phyloP scores from a whole-genome alignment of 805 yeast genomes.

The Myxozyma melibiosi region DNA sequence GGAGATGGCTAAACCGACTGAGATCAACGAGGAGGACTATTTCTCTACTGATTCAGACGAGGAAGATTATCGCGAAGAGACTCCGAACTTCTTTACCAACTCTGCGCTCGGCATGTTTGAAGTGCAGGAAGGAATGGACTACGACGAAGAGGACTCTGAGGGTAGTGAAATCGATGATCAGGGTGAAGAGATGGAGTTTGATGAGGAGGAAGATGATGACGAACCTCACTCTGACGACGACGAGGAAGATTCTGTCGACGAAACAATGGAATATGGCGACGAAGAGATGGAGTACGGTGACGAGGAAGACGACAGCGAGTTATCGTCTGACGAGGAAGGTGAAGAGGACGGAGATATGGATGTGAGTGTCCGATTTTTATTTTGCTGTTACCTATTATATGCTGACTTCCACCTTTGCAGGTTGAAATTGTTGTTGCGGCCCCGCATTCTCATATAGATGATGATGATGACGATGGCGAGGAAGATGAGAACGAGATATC shows the following conservation, averaged over 20 bases:
- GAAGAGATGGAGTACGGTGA: constrained; percentile 35
- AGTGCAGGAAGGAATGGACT: constrained; percentile 68
- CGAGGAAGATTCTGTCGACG: constrained; percentile 40
- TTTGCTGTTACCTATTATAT: background rate
- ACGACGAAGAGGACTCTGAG: constrained; percentile 54
- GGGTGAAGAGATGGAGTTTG: constrained; percentile 48
- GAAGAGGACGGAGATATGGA: constrained; percentile 37
- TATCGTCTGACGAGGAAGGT: constrained; percentile 35
- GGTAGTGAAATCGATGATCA: constrained; percentile 50
- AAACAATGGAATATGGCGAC: constrained; percentile 34
- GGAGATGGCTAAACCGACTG: constrained; percentile 40
- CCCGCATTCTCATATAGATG: constrained; percentile 43
- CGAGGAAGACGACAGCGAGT: constrained; percentile 29
- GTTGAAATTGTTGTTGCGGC: constrained; percentile 33
- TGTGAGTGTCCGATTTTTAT: constrained; percentile 25
- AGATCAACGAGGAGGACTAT: constrained; percentile 55
- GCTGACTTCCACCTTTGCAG: constrained; percentile 2
- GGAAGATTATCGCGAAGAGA: constrained; percentile 55
- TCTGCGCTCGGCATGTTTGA: constrained; percentile 96
- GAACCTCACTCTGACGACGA: constrained; percentile 45
- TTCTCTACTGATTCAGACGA: constrained; percentile 47
- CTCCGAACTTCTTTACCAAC: constrained; percentile 81
- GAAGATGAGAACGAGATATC: constrained; percentile 28
- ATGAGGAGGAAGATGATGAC: constrained; percentile 42
- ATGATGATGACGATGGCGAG: constrained; percentile 29